These are phyloP conservation scores for Amanita subjunquillea DNA, from an alignment of 768 basidiomycete genomes.

Conservation along the genomic window DNA sequence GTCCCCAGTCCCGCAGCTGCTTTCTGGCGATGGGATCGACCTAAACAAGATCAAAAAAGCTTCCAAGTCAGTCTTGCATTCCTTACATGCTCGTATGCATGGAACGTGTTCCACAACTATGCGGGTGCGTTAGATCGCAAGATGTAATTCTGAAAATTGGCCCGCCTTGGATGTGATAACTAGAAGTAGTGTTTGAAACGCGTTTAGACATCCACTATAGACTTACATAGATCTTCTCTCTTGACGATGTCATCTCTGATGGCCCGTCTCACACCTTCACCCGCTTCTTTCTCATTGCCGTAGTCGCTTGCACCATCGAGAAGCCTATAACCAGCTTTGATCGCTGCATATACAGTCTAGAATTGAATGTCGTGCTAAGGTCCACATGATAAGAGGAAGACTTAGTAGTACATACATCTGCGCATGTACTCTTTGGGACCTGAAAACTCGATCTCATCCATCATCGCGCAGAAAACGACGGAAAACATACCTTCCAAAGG, in stretches of 20 bases:
- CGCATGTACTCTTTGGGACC: slow-evolving; percentile 51
- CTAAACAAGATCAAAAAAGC: slow-evolving; percentile 15
- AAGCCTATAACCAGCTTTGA: slow-evolving; percentile 81
- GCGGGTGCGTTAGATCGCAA: background rate
- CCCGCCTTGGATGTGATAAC: slow-evolving; percentile 78
- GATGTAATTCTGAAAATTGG: background rate
- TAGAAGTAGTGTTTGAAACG: slow-evolving; percentile 14
- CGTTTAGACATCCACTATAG: background rate
- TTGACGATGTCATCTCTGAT: slow-evolving; percentile 75
- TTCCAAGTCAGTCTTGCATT: background rate
- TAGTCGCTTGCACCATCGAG: slow-evolving; percentile 83
- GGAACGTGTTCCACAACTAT: slow-evolving; percentile 85
- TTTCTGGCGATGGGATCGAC: slow-evolving; percentile 43
- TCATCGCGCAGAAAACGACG: slow-evolving; percentile 25
- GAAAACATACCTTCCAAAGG: slow-evolving; percentile 51
- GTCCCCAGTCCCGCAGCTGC: slow-evolving; percentile 74
- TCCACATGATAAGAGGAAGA: background rate
- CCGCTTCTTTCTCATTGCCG: slow-evolving; percentile 84
- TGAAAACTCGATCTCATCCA: slow-evolving; percentile 12
- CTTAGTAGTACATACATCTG: slow-evolving; percentile 33
- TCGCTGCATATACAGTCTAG: slow-evolving; percentile 74
- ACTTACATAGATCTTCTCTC: slow-evolving; percentile 78
- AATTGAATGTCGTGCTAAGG: background rate
- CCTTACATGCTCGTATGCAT: slow-evolving; percentile 65
- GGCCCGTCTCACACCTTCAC: slow-evolving; percentile 69